Conservation (phyloP, 352 stramenopile species). For the Nothophytophthora sp. region DNA sequence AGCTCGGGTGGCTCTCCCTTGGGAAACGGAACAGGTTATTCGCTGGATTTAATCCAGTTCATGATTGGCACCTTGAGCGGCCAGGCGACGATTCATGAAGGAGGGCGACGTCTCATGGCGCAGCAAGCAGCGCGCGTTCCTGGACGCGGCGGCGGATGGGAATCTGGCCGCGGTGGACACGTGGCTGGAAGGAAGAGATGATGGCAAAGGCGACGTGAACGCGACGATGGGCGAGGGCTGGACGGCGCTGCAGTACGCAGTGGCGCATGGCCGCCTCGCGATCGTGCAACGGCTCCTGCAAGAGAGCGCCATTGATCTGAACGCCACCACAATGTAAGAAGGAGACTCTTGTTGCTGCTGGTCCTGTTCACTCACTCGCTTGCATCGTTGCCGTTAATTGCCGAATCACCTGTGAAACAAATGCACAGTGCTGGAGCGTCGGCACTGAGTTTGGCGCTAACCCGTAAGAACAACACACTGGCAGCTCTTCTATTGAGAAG, state of each 20-base stretch:
- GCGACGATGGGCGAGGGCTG: conserved; percentile 57
- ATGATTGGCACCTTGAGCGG: no score
- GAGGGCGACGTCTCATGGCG: not conserved
- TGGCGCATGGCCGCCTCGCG: conserved; percentile 44
- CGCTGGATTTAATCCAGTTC: no score
- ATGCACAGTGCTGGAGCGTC: conserved; percentile 46
- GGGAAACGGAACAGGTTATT: no score
- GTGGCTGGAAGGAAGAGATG: conserved; percentile 36
- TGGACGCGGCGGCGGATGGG: conserved; percentile 47
- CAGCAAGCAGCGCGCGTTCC: conserved; percentile 32
- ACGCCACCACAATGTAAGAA: conserved; percentile 58
- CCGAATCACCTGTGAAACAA: no score
- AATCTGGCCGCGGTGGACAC: conserved; percentile 37
- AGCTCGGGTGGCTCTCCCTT: no score
- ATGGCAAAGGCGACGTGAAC: conserved; percentile 46
- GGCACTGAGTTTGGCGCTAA: conserved; percentile 55
- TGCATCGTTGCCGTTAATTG: no score
- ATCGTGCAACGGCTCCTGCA: conserved; percentile 45
- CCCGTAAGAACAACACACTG: conserved; percentile 44
- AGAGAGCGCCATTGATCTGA: conserved; percentile 44
- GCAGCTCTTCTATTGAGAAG: conserved; percentile 38
- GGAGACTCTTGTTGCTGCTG: not conserved
- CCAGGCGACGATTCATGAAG: no score
- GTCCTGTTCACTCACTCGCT: not conserved
- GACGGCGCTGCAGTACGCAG: conserved; percentile 72